Conservation (phyloP, 371 early-diverging fungal species). For the Globomyces sp. region DNA sequence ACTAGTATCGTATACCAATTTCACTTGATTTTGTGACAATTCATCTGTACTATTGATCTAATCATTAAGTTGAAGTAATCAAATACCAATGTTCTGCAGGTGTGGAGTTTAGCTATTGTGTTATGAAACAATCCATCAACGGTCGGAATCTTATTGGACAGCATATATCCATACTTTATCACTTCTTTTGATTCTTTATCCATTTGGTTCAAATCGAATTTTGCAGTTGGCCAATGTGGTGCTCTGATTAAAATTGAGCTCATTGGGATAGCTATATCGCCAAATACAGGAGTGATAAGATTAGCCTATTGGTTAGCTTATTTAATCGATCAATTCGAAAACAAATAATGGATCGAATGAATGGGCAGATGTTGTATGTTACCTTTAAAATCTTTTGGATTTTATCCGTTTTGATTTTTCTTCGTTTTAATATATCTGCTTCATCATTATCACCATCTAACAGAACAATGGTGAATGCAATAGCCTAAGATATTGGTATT, state of each 20-base stretch:
- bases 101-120: not conserved
- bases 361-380: too few species aligned
- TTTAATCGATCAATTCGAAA: too few species aligned
- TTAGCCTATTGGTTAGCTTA: slow-evolving; percentile 15
- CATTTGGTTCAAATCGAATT: slow-evolving; percentile 28
- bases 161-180: not conserved
- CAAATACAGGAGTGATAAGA: slow-evolving; percentile 50
- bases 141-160: not conserved
- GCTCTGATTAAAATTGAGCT: slow-evolving; percentile 37
- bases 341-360: too few species aligned
- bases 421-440: slow-evolving; percentile 37
- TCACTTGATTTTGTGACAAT: not conserved
- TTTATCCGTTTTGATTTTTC: slow-evolving; percentile 44
- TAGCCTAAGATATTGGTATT: slow-evolving; percentile 27
- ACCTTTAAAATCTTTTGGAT: slow-evolving; percentile 44
- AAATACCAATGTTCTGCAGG: not conserved
- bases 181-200: not conserved
- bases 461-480: slow-evolving; percentile 41
- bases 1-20: slow-evolving; percentile 28
- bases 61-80: too few species aligned
- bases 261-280: slow-evolving; percentile 41
- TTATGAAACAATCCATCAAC: not conserved
- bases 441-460: slow-evolving; percentile 45
- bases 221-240: slow-evolving; percentile 29
- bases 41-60: not conserved